Evolutionary conservation across 768 basidiomycete species (phyloP), one percentile per base, ranked within the genome.

Genomic region (Butyriboletus loyo): DNA sequence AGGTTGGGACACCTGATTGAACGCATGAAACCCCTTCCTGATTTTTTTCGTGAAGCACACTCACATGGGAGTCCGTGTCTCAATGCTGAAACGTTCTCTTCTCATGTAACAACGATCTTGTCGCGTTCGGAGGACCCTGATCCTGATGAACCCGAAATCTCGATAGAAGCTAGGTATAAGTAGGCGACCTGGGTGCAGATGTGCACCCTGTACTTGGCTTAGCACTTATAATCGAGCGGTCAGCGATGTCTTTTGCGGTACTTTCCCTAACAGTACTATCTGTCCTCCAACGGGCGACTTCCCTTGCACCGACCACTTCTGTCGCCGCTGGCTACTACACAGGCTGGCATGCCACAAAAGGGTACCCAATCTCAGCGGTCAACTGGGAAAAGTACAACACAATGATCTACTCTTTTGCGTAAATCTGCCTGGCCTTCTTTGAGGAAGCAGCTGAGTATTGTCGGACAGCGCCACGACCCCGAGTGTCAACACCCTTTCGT

Each of bases 371-470:
- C 15, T 72, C 75, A 7, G 71, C 74, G 17, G 66, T 89, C 54
- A 79, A 74, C 55, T 89, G 87, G 87, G 68, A 71, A n/a, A 87
- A 86, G 68, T 89, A 88, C 65, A 87, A 80, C n/a, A 75, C 81
- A 15, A 51, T 87, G 41, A 82, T 79, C 14, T 89, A 87, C 66
- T 75, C 87, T 0, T 89, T 89, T 56, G 87, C 84, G 76, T 75
- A 58, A 68, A 77, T 65, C 21, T 15, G 14, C 24, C 34, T 25
- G 31, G 35, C 15, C n/a, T 15, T 24, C 27, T 27, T 27, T 27
- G 27, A 27, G 14, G 11, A 19, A 40, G 14, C 14, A 36, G 3
- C 30, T 61, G 44, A 40, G 24, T n/a, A 31, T 52, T 19, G 13
- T 9, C 3, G 31, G 24, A 30, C 39, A 77, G 77, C 4, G 30